These are phyloP conservation scores for Acacia pycnantha DNA, from an alignment of 331 rosid genomes.

Conservation along the genomic window DNA sequence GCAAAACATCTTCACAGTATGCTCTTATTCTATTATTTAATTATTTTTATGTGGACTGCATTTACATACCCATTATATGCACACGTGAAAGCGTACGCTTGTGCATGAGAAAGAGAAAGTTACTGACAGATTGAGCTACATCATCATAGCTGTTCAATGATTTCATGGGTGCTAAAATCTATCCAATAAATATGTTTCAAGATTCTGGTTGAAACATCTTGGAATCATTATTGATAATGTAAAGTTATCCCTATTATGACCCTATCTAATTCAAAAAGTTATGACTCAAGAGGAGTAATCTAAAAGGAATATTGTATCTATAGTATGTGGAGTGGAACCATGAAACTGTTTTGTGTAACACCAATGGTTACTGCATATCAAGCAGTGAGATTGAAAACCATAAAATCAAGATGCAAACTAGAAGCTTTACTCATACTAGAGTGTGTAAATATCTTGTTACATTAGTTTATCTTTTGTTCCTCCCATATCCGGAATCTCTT, in stretches of 20 bases:
- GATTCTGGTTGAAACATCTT: background rate
- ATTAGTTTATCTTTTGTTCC: background rate
- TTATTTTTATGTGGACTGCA: background rate
- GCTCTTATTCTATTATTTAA: background rate
- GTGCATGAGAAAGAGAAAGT: background rate
- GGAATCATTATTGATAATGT: background rate
- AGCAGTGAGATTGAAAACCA: slow-evolving; percentile 2
- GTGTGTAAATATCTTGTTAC: background rate
- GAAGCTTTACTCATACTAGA: background rate
- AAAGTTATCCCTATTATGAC: background rate
- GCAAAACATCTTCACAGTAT: background rate
- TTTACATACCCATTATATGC: background rate
- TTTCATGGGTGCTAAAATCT: background rate
- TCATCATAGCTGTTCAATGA: slow-evolving; percentile 15
- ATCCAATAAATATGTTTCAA: too few relatives aligned
- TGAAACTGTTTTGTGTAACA: background rate
- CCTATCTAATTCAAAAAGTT: background rate
- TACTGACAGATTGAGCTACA: background rate
- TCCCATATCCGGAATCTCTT: background rate
- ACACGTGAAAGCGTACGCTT: background rate
- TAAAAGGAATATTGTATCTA: background rate
- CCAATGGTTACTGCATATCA: background rate
- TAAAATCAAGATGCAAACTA: background rate
- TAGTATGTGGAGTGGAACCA: background rate
- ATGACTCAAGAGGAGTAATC: background rate